A percentile compares a stretch with the other conserved stretches of the same genome.
Conservation (phyloP, 164 flowering plant genomes). For the Santalum album region DNA sequence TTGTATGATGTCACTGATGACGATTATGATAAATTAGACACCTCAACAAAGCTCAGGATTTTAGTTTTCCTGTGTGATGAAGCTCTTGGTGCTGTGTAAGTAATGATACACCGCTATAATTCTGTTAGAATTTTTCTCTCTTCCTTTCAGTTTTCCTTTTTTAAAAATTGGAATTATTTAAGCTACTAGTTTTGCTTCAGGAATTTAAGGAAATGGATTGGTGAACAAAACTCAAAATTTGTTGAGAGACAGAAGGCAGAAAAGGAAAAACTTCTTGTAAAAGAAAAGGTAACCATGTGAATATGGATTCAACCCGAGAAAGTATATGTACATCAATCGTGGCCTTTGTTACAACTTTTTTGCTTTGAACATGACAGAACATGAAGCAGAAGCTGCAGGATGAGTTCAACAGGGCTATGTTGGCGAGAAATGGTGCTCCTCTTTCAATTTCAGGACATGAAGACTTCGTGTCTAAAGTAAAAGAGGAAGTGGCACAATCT, state of each 20-base stretch:
- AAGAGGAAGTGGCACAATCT: conserved; percentile 8
- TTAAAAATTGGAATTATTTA: not conserved
- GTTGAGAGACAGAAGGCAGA: conserved; percentile 2
- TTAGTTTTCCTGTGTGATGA: conserved; percentile 23
- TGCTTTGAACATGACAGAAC: not conserved
- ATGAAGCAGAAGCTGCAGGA: conserved; percentile 8
- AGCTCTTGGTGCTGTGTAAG: conserved; percentile 19
- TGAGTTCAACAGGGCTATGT: conserved; percentile 6
- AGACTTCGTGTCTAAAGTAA: conserved; percentile 8
- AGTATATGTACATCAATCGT: not conserved
- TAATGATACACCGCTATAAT: not conserved
- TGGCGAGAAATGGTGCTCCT: conserved; percentile 4
- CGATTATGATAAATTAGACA: conserved; percentile 5
- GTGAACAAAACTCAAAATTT: conserved; percentile 8
- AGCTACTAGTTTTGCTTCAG: not conserved
- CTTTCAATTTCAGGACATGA: conserved; percentile 10
- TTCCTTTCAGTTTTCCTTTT: not conserved
- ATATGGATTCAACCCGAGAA: too few species aligned
- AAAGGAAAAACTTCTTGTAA: conserved; percentile 2
- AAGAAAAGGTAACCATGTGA: conserved; percentile 5
- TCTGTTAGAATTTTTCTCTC: not conserved
- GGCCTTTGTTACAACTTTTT: not conserved
- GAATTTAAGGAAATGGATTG: conserved; percentile 11
- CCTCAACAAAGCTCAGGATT: conserved; percentile 14
- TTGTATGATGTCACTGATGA: not conserved